Conservation (phyloP, 768 basidiomycete species). For the Tylopilus plumbeoviolaceoides region DNA sequence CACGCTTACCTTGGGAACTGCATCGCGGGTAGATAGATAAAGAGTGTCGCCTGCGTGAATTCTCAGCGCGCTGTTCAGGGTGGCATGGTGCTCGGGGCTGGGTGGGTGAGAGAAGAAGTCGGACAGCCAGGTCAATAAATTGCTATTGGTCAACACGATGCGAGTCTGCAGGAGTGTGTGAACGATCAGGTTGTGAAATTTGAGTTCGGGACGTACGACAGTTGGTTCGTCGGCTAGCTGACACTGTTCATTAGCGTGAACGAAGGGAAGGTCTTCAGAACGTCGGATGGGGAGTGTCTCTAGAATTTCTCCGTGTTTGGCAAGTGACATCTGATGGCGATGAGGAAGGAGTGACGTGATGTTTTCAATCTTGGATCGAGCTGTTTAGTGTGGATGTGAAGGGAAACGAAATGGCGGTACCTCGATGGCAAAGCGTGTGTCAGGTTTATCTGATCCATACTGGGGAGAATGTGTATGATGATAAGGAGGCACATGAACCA, state of each 20-base stretch:
- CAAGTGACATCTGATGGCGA: slow-evolving; percentile 21
- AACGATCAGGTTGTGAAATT: neutral
- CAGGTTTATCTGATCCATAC: slow-evolving; percentile 96
- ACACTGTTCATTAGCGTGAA: slow-evolving; percentile 24
- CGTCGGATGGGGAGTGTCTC: slow-evolving; percentile 33
- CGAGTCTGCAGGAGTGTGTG: slow-evolving; percentile 38
- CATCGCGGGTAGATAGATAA: slow-evolving; percentile 52
- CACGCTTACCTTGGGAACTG: slow-evolving; percentile 47
- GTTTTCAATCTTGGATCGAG: slow-evolving; percentile 31
- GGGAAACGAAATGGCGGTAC: slow-evolving; percentile 38
- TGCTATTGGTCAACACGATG: slow-evolving; percentile 45
- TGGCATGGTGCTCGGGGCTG: slow-evolving; percentile 25
- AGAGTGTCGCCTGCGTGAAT: slow-evolving; percentile 51
- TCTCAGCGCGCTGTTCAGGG: slow-evolving; percentile 40
- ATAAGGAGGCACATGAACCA: slow-evolving; percentile 7
- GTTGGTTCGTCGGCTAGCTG: slow-evolving; percentile 18
- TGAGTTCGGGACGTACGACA: slow-evolving; percentile 21
- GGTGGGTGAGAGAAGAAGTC: slow-evolving; percentile 24
- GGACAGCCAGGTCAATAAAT: slow-evolving; percentile 44
- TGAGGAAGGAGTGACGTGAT: slow-evolving; percentile 30
- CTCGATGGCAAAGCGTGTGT: slow-evolving; percentile 84
- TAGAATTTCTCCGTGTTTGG: slow-evolving; percentile 27
- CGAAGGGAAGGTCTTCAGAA: slow-evolving; percentile 22
- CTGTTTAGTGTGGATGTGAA: slow-evolving; percentile 8
- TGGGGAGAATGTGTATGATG: slow-evolving; percentile 31